Evolutionary conservation across 768 basidiomycete genomes (phyloP), one percentile per base, ranked within the genome.

Genomic region (Tricholoma sp.): DNA sequence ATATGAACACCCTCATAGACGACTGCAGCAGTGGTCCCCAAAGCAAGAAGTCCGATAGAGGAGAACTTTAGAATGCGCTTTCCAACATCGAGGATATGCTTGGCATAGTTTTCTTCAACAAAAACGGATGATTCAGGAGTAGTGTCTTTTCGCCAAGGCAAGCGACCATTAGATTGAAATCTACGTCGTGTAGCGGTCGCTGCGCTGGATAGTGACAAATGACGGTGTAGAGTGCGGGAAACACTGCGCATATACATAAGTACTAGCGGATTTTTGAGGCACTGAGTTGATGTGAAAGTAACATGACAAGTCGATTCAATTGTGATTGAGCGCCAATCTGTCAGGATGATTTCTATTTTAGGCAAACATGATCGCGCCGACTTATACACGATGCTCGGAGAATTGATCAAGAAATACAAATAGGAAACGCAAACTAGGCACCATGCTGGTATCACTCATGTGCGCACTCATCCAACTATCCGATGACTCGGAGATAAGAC

Each of bases 1-100:
- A 80, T 59, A 61, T 90, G 88, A 6, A 77, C 68, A 13, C 72
- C 78, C 59, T 84, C 83, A 61, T 78, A 85, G n/a, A 72, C 75
- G 0, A 78, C 69, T 57, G 70, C 69, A 31, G 76, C 70, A n/a
- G 78, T 74, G 33, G 77, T 41, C 15, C 76, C 77, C 6, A 84
- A 65, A 32, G 70, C 70, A 32, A 80, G 48, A 1, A 79, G 49
- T 24, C 77, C 76, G 8, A 82, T 54, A 15, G 80, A 59, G n/a
- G 81, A 76, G 58, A 76, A 76, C 62, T 80, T 83, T 59, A 78
- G 34, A 55, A 82, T 72, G 9, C 80, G 78, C 55, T 73, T 70
- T 56, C 77, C 76, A 54, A 78, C 63, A 57, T 72, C 70, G 50
- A 83, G 57, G 11, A 78, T 61, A 36, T 68, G 66, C 55, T 67